Evolutionary conservation across 2,329 filamentous ascomycete genomes (phyloP).

Genomic region (Periglandula ipomoeae): DNA sequence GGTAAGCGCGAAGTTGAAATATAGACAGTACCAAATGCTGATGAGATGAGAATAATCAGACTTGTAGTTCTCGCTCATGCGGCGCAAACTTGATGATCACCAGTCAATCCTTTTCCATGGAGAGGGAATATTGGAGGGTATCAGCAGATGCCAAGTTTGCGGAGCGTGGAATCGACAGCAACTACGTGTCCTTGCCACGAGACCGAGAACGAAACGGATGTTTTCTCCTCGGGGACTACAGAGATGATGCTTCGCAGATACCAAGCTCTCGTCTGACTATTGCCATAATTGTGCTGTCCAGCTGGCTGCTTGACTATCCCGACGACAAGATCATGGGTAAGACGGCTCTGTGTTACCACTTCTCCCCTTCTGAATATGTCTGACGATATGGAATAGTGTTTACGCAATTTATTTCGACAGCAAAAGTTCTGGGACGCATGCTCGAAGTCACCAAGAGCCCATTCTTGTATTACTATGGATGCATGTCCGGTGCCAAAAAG

Average conservation of each 20-base stretch:
- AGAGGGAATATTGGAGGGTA: too few species aligned
- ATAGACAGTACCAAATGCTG: too few species aligned
- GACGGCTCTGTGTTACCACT: too few species aligned
- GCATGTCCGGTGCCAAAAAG: slow-evolving; percentile 11
- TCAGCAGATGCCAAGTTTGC: too few species aligned
- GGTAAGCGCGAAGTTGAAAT: too few species aligned
- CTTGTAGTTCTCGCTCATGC: too few species aligned
- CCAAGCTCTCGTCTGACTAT: slow-evolving; percentile 24
- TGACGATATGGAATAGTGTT: slow-evolving; percentile 22
- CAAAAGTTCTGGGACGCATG: slow-evolving; percentile 26
- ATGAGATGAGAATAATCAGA: too few species aligned
- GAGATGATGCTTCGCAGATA: slow-evolving; percentile 4
- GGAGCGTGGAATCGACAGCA: too few species aligned
- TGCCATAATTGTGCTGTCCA: slow-evolving; percentile 20
- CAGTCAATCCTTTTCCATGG: too few species aligned
- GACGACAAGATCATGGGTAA: slow-evolving; percentile 31
- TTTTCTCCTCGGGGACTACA: slow-evolving; percentile 13
- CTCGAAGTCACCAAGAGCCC: slow-evolving; percentile 18
- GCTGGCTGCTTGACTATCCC: slow-evolving; percentile 22
- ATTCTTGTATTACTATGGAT: slow-evolving; percentile 30
- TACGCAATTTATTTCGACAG: slow-evolving; percentile 22
- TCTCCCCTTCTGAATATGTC: too few species aligned
- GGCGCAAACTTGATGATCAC: too few species aligned
- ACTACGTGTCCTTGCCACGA: slow-evolving; percentile 6
- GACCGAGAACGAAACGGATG: slow-evolving; percentile 11